Evolutionary conservation across 2,329 filamentous ascomycete genomes (phyloP).

Genomic region (Verticillium nonalfalfae): DNA sequence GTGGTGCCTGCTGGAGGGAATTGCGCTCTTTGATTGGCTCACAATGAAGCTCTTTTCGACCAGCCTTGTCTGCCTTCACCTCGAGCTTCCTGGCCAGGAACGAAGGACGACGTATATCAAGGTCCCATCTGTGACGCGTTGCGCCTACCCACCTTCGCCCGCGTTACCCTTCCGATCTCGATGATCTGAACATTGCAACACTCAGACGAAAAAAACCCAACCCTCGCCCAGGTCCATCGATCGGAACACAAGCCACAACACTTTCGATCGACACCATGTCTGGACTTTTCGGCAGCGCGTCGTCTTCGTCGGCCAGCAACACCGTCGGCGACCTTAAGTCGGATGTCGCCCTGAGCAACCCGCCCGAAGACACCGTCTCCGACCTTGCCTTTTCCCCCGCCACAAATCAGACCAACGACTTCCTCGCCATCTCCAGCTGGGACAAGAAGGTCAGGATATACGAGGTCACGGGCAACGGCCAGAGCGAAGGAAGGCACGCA

Average conservation of each 20-base stretch:
- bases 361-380: slow-evolving; percentile 85
- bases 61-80: background rate
- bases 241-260: background rate
- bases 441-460: slow-evolving; percentile 98
- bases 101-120: background rate
- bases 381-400: slow-evolving; percentile 75
- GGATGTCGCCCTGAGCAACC: slow-evolving; percentile 72
- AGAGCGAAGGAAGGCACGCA: slow-evolving; percentile 76
- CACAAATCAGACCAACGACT: slow-evolving; percentile 54
- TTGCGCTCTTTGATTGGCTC: background rate
- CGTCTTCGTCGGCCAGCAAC: slow-evolving; percentile 50
- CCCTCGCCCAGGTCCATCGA: background rate
- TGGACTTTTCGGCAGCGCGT: slow-evolving; percentile 49
- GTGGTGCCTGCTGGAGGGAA: background rate
- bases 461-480: slow-evolving; percentile 72
- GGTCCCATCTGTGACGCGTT: background rate
- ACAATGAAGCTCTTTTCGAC: background rate
- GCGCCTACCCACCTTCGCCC: background rate
- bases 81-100: background rate
- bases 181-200: too few species aligned
- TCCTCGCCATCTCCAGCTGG: slow-evolving; percentile 89
- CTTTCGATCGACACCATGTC: slow-evolving; percentile 47
- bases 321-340: slow-evolving; percentile 88
- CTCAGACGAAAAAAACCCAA: too few species aligned
- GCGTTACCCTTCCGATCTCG: too few species aligned